Evolutionary conservation across 768 basidiomycete genomes (phyloP), one percentile per base, ranked within the genome.

Genomic region (Rhizopogon rudus): DNA sequence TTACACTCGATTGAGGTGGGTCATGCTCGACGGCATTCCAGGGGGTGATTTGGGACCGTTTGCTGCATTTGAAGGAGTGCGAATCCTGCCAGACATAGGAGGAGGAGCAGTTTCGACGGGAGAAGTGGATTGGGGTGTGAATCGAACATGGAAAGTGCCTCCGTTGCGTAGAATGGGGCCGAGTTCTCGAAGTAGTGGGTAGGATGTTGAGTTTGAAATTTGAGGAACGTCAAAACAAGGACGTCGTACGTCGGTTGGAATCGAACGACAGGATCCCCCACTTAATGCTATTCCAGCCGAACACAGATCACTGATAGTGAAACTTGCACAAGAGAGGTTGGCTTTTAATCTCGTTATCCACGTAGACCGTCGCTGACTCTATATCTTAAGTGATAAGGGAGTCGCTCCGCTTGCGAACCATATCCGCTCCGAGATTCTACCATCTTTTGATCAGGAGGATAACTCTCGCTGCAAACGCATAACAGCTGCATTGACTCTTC

Each of bases 321-420:
- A 93, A 68, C 70, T 93, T 40, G 82, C 82, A 1, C 88, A 93
- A 60, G 93, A 96, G 72, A 93, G 91, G 93, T 92, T 75, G 54
- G 46, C 31, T 53, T 14, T 43, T 57, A 3, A 28, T 40, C 10
- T 25, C 20, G 37, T 7, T 28, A 20, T 33, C 54, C 13, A 16
- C n/a, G 51, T 48, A 6, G 17, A 41, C 20, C 5, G 25, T 37
- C n/a, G 5, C 12, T 40, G 42, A 42, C 20, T 20, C 22, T 43
- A 16, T 43, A 37, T 41, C 25, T 57, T 16, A 61, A 96, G 93
- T 62, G 91, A 94, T 67, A 92, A 90, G 70, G 78, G 83, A 1
- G 62, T 86, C 4, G 55, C 72, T 4, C 72, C 80, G 0, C 78
- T 95, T 8, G 77, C 82, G 2, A 92, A 87, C 69, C 75, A 86